Base-by-base conservation (phyloP, 805 yeast species). In the Peterozyma toletana region DNA sequence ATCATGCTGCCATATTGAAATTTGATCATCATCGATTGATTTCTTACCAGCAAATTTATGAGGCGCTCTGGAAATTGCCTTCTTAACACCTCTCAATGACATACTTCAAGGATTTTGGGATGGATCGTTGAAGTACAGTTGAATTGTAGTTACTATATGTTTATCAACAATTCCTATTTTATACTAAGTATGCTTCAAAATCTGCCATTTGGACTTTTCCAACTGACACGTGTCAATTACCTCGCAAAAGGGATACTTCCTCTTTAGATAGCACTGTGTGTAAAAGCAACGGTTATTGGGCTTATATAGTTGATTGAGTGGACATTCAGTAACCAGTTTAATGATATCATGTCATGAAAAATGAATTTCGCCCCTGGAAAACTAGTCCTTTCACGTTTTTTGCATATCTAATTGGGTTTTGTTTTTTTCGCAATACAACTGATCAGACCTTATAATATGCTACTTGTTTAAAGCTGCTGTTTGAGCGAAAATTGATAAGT, bases 1-100 rank as follows among this genome's bases (percentile, higher is more conserved):
- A 48, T 73, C 77, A 45, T 68, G 66, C 43, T 66, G 67, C 64
- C 75, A 73, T 38, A 62, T 63, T n/a, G 52, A 49, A 10, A 71
- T 56, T 11, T 62, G 49, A 31, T 63, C 65, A 50, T 73, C 77
- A 44, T 70, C 74, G 3, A 21, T 38, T 1, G 62, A 50, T 44
- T 59, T 63, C 37, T 46, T 51, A 3, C 66, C 67, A 39, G 63
- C 43, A n/a, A 64, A 41, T 29, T 62, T 62, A 45, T 64, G 66
- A 2, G 70, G 70, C 3, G 68, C 53, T 38, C 70, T 49, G 35
- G 54, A 49, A 3, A 65, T n/a, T 4, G 66, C 68, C 40, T 65
- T 65, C 42, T 52, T 56, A 5, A 63, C 60, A 11, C 70, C 70
- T 40, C 61, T 53, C 11, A 63, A 44, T 5, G 69, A 63, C 69